Conservation (phyloP, 495 filamentous ascomycete genomes). For the Jackrogersella multiformis region DNA sequence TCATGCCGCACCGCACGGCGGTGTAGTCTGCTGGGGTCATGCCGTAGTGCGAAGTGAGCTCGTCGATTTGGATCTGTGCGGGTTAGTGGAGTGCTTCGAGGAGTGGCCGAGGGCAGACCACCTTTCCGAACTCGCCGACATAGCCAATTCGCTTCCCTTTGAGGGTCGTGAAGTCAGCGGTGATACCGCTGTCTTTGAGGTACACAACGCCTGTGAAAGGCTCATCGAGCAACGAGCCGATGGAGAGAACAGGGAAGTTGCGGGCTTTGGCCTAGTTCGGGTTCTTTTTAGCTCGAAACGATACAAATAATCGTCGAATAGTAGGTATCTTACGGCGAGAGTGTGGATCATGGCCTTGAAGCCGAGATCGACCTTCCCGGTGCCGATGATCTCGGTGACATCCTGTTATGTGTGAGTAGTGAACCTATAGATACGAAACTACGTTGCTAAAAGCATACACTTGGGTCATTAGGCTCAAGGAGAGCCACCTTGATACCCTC, state of each 20-base stretch:
- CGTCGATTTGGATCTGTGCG: slow-evolving; percentile 72
- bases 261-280: slow-evolving; percentile 68
- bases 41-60: slow-evolving; percentile 75
- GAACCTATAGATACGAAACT: neutral
- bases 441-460: slow-evolving; percentile 45
- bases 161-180: slow-evolving; percentile 65
- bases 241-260: slow-evolving; percentile 72
- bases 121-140: slow-evolving; percentile 76
- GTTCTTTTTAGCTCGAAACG: slow-evolving; percentile 8
- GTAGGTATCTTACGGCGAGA: slow-evolving; percentile 60
- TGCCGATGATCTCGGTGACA: slow-evolving; percentile 78
- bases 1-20: slow-evolving; percentile 66
- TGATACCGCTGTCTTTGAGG: slow-evolving; percentile 74
- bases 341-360: slow-evolving; percentile 84
- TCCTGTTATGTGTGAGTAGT: slow-evolving; percentile 46
- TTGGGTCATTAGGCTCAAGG: slow-evolving; percentile 75
- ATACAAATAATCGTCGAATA: neutral
- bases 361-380: slow-evolving; percentile 74
- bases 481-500: slow-evolving; percentile 76
- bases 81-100: slow-evolving; percentile 22
- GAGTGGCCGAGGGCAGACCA: slow-evolving; percentile 21
- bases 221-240: slow-evolving; percentile 74
- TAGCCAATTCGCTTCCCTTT: slow-evolving; percentile 76
- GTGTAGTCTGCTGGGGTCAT: slow-evolving; percentile 76
- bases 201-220: slow-evolving; percentile 78